Evolutionary conservation across 2,329 filamentous ascomycete species (phyloP), one percentile per base, ranked within the genome.

Genomic region (Apiospora phragmitis): DNA sequence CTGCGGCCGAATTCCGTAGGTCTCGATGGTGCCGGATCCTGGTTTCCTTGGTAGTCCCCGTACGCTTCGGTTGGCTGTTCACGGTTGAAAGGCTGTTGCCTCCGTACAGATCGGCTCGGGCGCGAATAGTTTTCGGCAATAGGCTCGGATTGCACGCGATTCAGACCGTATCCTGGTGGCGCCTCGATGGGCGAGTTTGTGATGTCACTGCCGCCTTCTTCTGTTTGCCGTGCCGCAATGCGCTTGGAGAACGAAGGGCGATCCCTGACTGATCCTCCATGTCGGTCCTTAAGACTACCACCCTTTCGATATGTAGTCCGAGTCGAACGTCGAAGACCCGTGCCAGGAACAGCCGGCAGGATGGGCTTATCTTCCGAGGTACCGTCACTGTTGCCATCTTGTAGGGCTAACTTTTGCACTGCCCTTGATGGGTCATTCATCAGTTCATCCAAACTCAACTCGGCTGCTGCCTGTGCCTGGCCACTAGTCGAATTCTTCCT

Each of bases 281-380:
- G 93, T 76, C 95, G 87, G 80, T 98, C 98, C 59, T 93, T 95
- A 73, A 97, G 81, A 83, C 95, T 98, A 43, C 95, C 95, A 71
- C 93, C 87, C 76, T 90, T 94, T 76, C 95, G 87, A 80, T 98
- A 98, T 35, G 93, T 95, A 6, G 96, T 99, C 69, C 94, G 89
- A 26, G 94, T 99, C 16, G 96, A 98, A 72, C 96, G 90, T 75
- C 96, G 92, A 67, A 99, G 84, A 42, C 94, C 93, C 80, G 92
- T 90, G 4, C 94, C 94, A 1, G 91, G 90, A 26, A 92, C 90
- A 70, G 92, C 89, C 1, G 94, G 93, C 55, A 98, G 84, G 73
- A 98, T 97, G 8, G 95, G 94, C 84, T 93, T 91, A 78, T 98
- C 95, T 51, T 94, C 93, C 75, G 77, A 75, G 32, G 81, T 75